A percentile compares a stretch with the other conserved stretches of the same genome.
These are phyloP conservation scores for Paraphoma chrysanthemicola DNA, from an alignment of 2,329 filamentous ascomycete species.

Conservation along the genomic window DNA sequence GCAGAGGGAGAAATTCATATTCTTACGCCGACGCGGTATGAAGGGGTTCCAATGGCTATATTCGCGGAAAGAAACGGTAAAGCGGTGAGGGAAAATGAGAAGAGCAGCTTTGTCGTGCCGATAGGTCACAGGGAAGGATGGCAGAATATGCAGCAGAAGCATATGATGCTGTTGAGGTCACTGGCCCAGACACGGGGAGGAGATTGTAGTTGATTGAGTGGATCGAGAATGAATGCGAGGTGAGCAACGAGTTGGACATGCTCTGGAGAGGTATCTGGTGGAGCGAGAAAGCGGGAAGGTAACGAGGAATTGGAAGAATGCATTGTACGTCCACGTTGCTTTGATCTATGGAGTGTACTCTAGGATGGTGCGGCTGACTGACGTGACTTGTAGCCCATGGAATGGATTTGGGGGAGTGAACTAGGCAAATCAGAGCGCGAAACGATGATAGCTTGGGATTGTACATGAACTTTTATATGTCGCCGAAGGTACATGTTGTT, in stretches of 20 bases:
- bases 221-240: neutral
- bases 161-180: neutral
- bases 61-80: neutral
- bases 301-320: neutral
- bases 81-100: neutral
- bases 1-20: slow-evolving; percentile 6
- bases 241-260: neutral
- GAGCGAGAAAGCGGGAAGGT: neutral
- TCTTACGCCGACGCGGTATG: slow-evolving; percentile 10
- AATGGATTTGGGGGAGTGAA: too few species aligned
- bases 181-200: neutral
- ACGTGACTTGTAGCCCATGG: neutral
- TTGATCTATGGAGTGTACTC: too few species aligned
- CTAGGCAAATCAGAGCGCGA: too few species aligned
- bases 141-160: neutral
- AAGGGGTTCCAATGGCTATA: neutral
- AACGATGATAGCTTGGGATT: too few species aligned
- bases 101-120: neutral
- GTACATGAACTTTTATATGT: too few species aligned
- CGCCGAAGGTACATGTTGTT: too few species aligned
- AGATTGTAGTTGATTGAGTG: neutral
- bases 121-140: neutral
- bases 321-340: neutral
- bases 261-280: neutral
- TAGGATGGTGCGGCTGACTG: neutral